Evolutionary conservation across 2,329 filamentous ascomycete genomes (phyloP), one percentile per base, ranked within the genome.

Genomic region (Cladosporium sp.): DNA sequence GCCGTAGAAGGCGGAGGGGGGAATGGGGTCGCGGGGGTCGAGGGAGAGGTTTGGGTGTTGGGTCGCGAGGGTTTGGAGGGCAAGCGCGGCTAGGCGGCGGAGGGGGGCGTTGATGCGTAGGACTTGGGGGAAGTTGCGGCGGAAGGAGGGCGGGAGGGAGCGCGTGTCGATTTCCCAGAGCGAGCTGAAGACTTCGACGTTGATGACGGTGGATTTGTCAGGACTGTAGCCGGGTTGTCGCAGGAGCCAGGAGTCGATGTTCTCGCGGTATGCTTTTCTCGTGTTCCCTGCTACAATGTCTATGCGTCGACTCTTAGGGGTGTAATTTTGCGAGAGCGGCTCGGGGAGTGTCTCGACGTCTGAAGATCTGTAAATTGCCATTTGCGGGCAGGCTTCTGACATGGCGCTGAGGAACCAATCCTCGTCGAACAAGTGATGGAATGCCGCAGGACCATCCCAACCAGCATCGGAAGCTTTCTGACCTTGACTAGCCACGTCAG

Each of bases 1-100:
- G 16, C 69, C 70, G 36, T 68, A 67, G 50, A 68, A 72, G 6
- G 60, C 62, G 2, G 53, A 38, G 8, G 47, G 55, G 3, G 65
- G 60, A 11, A 68, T 59, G 0, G 57, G 46, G 3, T 56, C 49
- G 6, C 55, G 53, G 9, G 67, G 56, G 38, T 67, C 55, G 41
- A 67, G 54, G 11, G 57, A 43, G 16, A 50, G 13, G 39, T 19
- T 16, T 9, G 33, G 33, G 35, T 27, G 13, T 4, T 42, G 15
- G 11, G 64, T 47, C 15, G 61, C 58, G 25, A 72, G 52, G 5
- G 57, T 56, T 55, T 66, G 64, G 8, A 69, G 62, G 4, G 60
- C 60, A 6, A 61, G 55, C 0, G 67, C 69, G 1, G 68, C 67
- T n/a, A 71, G 52, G 3, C 55, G 51, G 18, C 65, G 43, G 41